phyloP scores from a whole-genome alignment of 306 rosid genomes.

The Gillenia trifoliata region DNA sequence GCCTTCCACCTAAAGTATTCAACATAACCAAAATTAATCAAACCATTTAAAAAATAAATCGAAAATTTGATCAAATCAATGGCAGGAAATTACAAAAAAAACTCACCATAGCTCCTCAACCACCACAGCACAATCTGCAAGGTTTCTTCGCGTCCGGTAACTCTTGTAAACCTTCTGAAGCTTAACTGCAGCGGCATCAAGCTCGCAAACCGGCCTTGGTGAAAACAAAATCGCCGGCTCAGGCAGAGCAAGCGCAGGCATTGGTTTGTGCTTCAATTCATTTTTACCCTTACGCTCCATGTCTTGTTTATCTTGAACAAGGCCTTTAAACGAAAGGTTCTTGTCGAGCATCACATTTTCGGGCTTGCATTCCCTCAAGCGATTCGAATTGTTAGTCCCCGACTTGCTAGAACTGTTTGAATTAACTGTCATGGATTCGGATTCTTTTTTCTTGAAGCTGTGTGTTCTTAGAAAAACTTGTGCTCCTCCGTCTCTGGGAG shows the following conservation, averaged over 20 bases:
- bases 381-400: conserved; percentile 15
- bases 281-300: conserved; percentile 8
- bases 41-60: neutral
- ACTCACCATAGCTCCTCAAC: conserved; percentile 87
- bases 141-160: conserved; percentile 84
- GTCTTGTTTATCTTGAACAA: conserved; percentile 25
- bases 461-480: conserved; percentile 34
- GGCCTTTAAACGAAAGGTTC: conserved; percentile 36
- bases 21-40: conserved; percentile 10
- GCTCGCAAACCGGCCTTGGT: conserved; percentile 60
- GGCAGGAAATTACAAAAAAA: neutral
- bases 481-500: conserved; percentile 36
- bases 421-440: conserved; percentile 28
- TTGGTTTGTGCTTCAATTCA: conserved; percentile 34
- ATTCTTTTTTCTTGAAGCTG: conserved; percentile 52
- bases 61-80: neutral
- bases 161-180: conserved; percentile 84
- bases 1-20: conserved; percentile 78
- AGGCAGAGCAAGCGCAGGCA: conserved; percentile 57
- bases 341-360: conserved; percentile 39
- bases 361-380: conserved; percentile 51
- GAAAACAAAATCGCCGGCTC: conserved; percentile 41
- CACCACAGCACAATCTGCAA: conserved; percentile 92
- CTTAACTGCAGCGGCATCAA: conserved; percentile 77
- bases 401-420: conserved; percentile 24